Base-by-base conservation (phyloP, 306 rosid species). In the Sesbania bispinosa region DNA sequence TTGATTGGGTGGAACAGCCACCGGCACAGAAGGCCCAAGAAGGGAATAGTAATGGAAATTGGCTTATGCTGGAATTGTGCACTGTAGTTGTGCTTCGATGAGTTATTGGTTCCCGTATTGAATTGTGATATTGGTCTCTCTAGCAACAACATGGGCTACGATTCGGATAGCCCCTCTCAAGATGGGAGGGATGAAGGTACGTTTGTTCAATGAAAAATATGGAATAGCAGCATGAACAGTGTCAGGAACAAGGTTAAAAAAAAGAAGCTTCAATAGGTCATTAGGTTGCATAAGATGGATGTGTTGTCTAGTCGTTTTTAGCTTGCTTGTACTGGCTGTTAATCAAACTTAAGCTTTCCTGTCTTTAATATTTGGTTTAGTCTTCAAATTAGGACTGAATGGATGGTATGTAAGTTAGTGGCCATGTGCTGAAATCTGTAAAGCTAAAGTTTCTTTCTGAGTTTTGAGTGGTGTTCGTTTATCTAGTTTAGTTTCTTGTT, bases 141-240 rank as follows among this genome's bases (percentile, higher is more conserved):
- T 14, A 10, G 20, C 30, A 23, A 15, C 52, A 59, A 69, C 76
- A 93, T 93, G 98, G 95, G 83, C 5, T 83, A 80, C 80, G 90
- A 87, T 67, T 84, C 94, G 5, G 88, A 85, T 80, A 83, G 83
- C 67, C 84, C 80, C 73, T 88, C 96, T 27, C 94, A 81, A 53
- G 88, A 89, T 70, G 97, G 88, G 66, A 82, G 94, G 75, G 96
- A 89, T 27, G 98, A 92, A 81, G 98, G 98, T 92, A 45, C 29
- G 79, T 59, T 62, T 43, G 23, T 71, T 75, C 41, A 33, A 62
- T 50, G 57, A 36, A 41, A 53, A 9, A 27, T 67, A 27, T 38
- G 18, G 24, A 62, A 13, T 67, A 59, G 79, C 16, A 60, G 69
- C 58, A 33, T 6, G 35, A 16, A 4, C 68, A 69, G 77, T 75